phyloP scores from a whole-genome alignment of 768 basidiomycete species.

The Collybiopsis luxurians region DNA sequence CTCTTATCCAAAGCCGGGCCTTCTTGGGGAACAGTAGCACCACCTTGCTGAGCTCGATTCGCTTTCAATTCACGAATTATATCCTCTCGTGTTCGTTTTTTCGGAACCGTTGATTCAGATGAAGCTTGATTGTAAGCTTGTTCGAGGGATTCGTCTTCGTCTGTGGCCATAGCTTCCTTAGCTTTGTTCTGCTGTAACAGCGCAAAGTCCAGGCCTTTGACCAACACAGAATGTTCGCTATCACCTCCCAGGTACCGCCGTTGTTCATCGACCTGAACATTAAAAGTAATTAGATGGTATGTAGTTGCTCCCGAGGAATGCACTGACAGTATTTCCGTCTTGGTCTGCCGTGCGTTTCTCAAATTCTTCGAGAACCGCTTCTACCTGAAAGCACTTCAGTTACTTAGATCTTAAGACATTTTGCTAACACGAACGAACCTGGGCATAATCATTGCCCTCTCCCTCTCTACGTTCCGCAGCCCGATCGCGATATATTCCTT shows the following conservation, averaged over 20 bases:
- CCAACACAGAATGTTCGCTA: slow-evolving; percentile 79
- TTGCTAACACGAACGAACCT: slow-evolving; percentile 37
- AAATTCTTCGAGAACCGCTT: slow-evolving; percentile 80
- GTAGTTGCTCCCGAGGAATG: background rate
- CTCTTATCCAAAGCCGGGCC: slow-evolving; percentile 32
- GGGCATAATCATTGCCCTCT: slow-evolving; percentile 67
- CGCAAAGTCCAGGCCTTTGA: slow-evolving; percentile 87
- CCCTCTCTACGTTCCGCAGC: slow-evolving; percentile 72
- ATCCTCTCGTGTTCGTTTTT: slow-evolving; percentile 79
- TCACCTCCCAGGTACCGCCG: slow-evolving; percentile 83
- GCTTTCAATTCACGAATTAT: slow-evolving; percentile 71
- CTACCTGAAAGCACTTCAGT: slow-evolving; percentile 45
- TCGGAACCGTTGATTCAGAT: slow-evolving; percentile 28
- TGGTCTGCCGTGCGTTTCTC: slow-evolving; percentile 58
- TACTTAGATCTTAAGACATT: background rate
- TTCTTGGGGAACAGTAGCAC: slow-evolving; percentile 9
- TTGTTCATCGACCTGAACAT: slow-evolving; percentile 62
- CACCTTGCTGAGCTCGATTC: slow-evolving; percentile 40
- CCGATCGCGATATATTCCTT: slow-evolving; percentile 67
- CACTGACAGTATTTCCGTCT: slow-evolving; percentile 53
- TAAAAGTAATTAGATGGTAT: background rate
- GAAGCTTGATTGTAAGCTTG: slow-evolving; percentile 58
- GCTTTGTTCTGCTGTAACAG: slow-evolving; percentile 84
- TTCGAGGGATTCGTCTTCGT: slow-evolving; percentile 83
- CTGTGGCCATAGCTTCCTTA: slow-evolving; percentile 49